Conservation (phyloP, 1,284 basidiomycete species). For the Ustilago sp. region DNA sequence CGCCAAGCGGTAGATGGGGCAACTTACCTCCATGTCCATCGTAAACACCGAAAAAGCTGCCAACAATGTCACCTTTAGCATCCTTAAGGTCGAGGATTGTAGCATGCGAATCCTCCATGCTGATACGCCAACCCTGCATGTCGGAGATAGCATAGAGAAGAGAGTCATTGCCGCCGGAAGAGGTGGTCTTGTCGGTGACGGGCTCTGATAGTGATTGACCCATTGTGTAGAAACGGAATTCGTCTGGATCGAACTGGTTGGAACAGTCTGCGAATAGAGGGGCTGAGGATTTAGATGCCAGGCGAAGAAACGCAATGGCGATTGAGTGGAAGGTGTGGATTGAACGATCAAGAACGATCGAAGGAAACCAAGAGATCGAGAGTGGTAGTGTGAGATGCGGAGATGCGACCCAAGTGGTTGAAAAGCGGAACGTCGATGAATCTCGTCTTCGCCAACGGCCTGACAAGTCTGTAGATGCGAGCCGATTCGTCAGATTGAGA, state of each 20-base stretch:
- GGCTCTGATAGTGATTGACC: constrained; percentile 72
- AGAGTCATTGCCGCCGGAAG: constrained; percentile 81
- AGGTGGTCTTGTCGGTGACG: constrained; percentile 85
- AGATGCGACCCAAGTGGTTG: not conserved
- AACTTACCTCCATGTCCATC: constrained; percentile 94
- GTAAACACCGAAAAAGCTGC: constrained; percentile 90
- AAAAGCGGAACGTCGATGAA: not conserved
- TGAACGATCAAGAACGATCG: not conserved
- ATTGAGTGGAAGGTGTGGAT: not conserved
- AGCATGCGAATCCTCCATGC: constrained; percentile 99
- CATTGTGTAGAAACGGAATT: constrained; percentile 55
- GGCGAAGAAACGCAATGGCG: not conserved
- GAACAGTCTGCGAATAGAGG: constrained; percentile 10
- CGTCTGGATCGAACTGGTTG: constrained; percentile 5
- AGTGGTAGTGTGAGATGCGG: not conserved
- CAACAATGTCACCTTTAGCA: constrained; percentile 64
- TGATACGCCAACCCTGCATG: constrained; percentile 99
- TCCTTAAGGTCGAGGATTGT: constrained; percentile 74
- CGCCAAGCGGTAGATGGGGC: not conserved
- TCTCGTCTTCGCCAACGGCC: not conserved
- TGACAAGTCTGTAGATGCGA: not conserved
- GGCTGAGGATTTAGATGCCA: not conserved
- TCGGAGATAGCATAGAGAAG: constrained; percentile 87
- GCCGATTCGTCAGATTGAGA: constrained; percentile 2
- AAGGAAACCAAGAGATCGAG: not conserved